Evolutionary conservation across 768 basidiomycete species (phyloP).

Genomic region (Scleroderma bovista): DNA sequence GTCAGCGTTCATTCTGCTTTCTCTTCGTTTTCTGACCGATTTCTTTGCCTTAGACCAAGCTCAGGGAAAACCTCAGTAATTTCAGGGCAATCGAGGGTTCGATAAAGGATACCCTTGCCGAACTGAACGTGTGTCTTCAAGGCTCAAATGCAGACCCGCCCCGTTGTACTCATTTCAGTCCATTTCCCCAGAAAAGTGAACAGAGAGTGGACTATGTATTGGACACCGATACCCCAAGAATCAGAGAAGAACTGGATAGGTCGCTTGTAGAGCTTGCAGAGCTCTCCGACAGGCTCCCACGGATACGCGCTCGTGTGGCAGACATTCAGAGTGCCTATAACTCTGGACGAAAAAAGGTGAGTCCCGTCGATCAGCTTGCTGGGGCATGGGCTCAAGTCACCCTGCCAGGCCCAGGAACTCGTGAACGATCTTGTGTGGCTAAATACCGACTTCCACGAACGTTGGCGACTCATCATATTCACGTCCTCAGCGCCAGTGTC

Average conservation of each 20-base stretch:
- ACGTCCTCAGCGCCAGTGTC: slow-evolving; percentile 69
- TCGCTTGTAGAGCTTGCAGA: slow-evolving; percentile 53
- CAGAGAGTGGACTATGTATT: slow-evolving; percentile 56
- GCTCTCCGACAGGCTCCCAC: slow-evolving; percentile 55
- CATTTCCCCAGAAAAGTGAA: slow-evolving; percentile 42
- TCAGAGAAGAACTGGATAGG: slow-evolving; percentile 54
- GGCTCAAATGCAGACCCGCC: neutral
- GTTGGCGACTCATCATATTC: slow-evolving; percentile 71
- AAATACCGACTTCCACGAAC: slow-evolving; percentile 73
- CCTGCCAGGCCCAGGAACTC: slow-evolving; percentile 53
- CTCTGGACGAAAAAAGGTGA: slow-evolving; percentile 62
- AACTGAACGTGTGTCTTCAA: slow-evolving; percentile 46
- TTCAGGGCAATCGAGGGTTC: slow-evolving; percentile 68
- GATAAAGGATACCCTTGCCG: slow-evolving; percentile 57
- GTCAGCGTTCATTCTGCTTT: slow-evolving; percentile 22
- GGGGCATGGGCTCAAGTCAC: neutral
- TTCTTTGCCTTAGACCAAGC: slow-evolving; percentile 42
- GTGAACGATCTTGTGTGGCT: slow-evolving; percentile 67
- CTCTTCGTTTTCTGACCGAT: neutral
- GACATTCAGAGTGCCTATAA: slow-evolving; percentile 65
- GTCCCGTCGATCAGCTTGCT: slow-evolving; percentile 2
- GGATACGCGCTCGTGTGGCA: slow-evolving; percentile 53
- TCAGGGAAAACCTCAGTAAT: slow-evolving; percentile 68
- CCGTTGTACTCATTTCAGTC: neutral
- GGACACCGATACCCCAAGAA: slow-evolving; percentile 54